Evolutionary conservation across 805 yeast genomes (phyloP), one percentile per base, ranked within the genome.

Genomic region (Candida patagonica): DNA sequence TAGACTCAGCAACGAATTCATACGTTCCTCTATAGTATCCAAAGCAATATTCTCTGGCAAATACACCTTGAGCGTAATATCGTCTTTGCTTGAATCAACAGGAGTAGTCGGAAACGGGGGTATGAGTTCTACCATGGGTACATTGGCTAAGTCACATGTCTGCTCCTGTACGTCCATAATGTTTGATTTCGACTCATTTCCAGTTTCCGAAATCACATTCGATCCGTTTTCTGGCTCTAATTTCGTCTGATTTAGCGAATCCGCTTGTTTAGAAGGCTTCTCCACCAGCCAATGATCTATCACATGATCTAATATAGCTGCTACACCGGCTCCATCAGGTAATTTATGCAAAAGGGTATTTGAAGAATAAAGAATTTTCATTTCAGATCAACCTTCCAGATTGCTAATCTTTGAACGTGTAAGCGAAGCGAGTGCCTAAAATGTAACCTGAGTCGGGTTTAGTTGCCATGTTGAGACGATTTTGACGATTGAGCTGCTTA

Each of bases 221-320:
- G n/a, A n/a, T n/a, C n/a, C n/a, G n/a, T n/a, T n/a, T n/a, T n/a
- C n/a, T n/a, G n/a, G n/a, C n/a, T n/a, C n/a, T n/a, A n/a, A n/a
- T n/a, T n/a, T n/a, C n/a, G n/a, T n/a, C n/a, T n/a, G n/a, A n/a
- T n/a, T n/a, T n/a, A n/a, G n/a, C n/a, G 12, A 20, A 16, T 24
- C 15, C n/a, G 29, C 35, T 6, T 13, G 13, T n/a, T 8, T 17
- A 4, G 36, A 7, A 30, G 21, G 22, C 10, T 5, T 24, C 10
- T 30, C 15, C 6, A 20, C 21, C 12, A 12, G 21, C 44, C 44
- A 41, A 26, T 41, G 44, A 9, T 37, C 38, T 10, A 37, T 10
- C 25, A 32, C 29, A 29, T 41, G 44, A 23, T 22, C 33, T 6
- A 32, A 23, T 9, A 41, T 27, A 19, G 25, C 24, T 5, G 30